Evolutionary conservation across 2,329 filamentous ascomycete species (phyloP), one percentile per base, ranked within the genome.

Genomic region (Sclerotinia glacialis): DNA sequence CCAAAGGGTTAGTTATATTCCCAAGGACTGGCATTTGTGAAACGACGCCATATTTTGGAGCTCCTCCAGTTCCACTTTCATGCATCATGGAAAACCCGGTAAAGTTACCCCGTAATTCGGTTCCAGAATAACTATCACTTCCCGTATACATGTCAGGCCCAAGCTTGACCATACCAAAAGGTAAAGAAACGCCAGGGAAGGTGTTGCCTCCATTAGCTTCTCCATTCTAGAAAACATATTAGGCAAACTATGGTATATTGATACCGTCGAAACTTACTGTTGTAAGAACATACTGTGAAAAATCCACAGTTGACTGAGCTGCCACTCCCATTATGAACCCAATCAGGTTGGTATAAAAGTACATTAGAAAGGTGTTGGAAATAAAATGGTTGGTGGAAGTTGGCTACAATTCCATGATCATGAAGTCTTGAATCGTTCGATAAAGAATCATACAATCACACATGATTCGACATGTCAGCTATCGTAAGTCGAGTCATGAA

Each of bases 21-120:
- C 83, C 84, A 0, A 82, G 71, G 9, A 84, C 76, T 0, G 84
- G 85, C 77, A 87, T 80, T 75, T 87, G 85, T 0, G 83, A 79
- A 37, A 87, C 83, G 2, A 88, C 85, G 5, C 88, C 88, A 66
- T 90, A 90, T 0, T 90, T 90, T 2, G 88, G 86, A 1, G 86
- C 86, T 1, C 88, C 88, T 5, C 88, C 88, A 0, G 87, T 91
- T 7, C 87, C 87, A 68, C 83, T 85, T 73, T 88, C 86, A 70
- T 89, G 86, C 71, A 89, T 83, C 82, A 88, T 80, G 65, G 83
- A 85, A 75, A 88, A 88, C 5, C 84, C 85, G 0, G 81, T 84
- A 70, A 87, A 83, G 40, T 81, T 80, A 4, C 85, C 84, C 14
- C 74, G 74, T 0, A 79, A 71, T 46, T 78, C 78, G 69, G 83